Conservation (phyloP, 1,284 basidiomycete genomes). For the Irpex lacteus region DNA sequence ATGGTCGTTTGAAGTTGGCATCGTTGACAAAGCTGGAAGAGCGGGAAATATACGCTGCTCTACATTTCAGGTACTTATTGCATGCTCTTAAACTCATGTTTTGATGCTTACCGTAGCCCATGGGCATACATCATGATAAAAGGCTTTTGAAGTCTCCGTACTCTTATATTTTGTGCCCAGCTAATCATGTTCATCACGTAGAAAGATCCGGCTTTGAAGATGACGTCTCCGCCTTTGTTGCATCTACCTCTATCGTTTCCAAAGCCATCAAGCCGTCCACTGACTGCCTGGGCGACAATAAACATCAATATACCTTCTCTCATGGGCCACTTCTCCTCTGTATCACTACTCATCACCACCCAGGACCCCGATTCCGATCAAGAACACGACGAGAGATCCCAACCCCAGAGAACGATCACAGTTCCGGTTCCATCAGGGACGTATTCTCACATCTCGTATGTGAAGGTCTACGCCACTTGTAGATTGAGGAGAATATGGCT, state of each 20-base stretch:
- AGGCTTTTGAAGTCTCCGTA: neutral
- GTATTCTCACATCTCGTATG: conserved; percentile 65
- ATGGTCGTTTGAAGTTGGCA: conserved; percentile 76
- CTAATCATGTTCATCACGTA: conserved; percentile 22
- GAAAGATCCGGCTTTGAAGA: conserved; percentile 56
- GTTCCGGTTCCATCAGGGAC: conserved; percentile 48
- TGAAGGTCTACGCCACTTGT: conserved; percentile 82
- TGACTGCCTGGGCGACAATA: conserved; percentile 76
- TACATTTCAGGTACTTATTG: conserved; percentile 75
- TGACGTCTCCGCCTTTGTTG: conserved; percentile 47
- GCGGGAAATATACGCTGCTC: conserved; percentile 69
- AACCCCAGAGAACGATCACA: neutral
- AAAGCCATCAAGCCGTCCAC: conserved; percentile 41
- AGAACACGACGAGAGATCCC: conserved; percentile 9
- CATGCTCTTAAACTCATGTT: conserved; percentile 9
- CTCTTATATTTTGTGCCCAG: neutral
- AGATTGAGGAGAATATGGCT: conserved; percentile 81
- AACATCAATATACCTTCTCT: conserved; percentile 59
- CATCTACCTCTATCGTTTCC: conserved; percentile 76
- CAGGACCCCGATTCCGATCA: conserved; percentile 26
- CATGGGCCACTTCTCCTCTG: conserved; percentile 61
- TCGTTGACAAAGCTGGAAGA: conserved; percentile 61
- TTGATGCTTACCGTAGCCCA: neutral
- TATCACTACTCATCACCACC: conserved; percentile 22
- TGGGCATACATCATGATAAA: neutral